Evolutionary conservation across 371 early-diverging fungal species (phyloP).

Genomic region (Circinella umbellata): DNA sequence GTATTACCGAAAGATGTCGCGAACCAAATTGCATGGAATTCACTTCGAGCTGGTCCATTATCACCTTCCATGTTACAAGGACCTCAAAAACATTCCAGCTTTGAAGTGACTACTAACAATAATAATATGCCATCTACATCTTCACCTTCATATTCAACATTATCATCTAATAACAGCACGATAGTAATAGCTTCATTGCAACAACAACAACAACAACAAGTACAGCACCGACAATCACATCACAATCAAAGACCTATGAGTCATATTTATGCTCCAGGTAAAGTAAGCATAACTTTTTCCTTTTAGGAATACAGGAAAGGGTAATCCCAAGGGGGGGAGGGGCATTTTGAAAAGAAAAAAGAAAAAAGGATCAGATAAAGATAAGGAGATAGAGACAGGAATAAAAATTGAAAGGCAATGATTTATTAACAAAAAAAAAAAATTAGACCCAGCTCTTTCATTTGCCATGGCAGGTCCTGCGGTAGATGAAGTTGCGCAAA

Average conservation of each 20-base stretch:
- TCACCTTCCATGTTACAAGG: conserved; percentile 79
- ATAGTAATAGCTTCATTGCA: background rate
- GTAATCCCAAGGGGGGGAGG: background rate
- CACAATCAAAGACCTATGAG: conserved; percentile 9
- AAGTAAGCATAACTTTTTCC: too few relatives aligned
- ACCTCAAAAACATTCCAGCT: conserved; percentile 57
- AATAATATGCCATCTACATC: too few relatives aligned
- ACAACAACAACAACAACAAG: background rate
- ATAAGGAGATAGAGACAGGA: too few relatives aligned
- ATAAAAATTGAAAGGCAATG: too few relatives aligned
- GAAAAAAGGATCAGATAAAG: background rate
- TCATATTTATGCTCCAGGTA: conserved; percentile 7
- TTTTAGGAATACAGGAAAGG: too few relatives aligned
- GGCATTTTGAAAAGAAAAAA: background rate
- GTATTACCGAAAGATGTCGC: conserved; percentile 50
- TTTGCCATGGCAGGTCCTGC: conserved; percentile 7
- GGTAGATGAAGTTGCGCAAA: background rate
- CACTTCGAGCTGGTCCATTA: conserved; percentile 75
- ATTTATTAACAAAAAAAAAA: too few relatives aligned
- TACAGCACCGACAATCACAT: background rate
- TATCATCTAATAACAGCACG: background rate
- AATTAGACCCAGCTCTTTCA: conserved; percentile 3
- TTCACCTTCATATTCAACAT: too few relatives aligned
- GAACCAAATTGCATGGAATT: conserved; percentile 64
- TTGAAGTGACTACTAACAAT: background rate